Evolutionary conservation across 2,329 filamentous ascomycete species (phyloP).

Genomic region (Verticillium nonalfalfae): DNA sequence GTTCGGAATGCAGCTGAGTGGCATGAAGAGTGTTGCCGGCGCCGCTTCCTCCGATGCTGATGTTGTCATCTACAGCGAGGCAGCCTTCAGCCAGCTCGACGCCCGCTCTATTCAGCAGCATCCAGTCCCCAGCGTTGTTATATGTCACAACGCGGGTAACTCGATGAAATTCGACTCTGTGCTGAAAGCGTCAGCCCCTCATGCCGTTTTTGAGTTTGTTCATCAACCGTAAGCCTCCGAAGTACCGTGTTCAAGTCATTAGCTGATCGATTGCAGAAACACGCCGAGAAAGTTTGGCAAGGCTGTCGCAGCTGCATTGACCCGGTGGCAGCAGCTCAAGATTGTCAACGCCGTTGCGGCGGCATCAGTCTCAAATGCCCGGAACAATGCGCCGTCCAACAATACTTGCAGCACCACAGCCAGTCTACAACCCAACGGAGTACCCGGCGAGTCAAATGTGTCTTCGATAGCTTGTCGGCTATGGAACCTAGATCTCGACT

Average conservation of each 20-base stretch:
- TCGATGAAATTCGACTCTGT: conserved; percentile 10
- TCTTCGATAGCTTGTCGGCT: neutral
- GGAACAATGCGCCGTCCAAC: neutral
- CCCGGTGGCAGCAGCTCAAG: conserved; percentile 8
- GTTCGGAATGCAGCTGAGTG: conserved; percentile 23
- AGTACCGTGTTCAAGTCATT: neutral
- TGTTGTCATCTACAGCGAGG: conserved; percentile 19
- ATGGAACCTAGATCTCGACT: conserved; percentile 1
- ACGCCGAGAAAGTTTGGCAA: conserved; percentile 13
- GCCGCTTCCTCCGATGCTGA: conserved; percentile 9
- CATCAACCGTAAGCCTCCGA: conserved; percentile 13
- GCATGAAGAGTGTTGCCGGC: conserved; percentile 4
- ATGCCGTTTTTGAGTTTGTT: conserved; percentile 13
- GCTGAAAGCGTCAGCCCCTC: conserved; percentile 1
- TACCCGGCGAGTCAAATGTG: neutral
- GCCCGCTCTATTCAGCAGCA: conserved; percentile 11
- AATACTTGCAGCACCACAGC: neutral
- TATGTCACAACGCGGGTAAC: conserved; percentile 12
- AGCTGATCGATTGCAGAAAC: conserved; percentile 2
- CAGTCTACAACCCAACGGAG: neutral
- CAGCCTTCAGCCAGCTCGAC: conserved; percentile 13
- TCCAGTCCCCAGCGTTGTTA: conserved; percentile 10
- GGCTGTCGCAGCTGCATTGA: conserved; percentile 8
- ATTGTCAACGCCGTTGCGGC: conserved; percentile 1
- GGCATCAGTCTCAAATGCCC: neutral